phyloP scores from a whole-genome alignment of 2,329 filamentous ascomycete species.

The Calonectria pseudoturangicola region DNA sequence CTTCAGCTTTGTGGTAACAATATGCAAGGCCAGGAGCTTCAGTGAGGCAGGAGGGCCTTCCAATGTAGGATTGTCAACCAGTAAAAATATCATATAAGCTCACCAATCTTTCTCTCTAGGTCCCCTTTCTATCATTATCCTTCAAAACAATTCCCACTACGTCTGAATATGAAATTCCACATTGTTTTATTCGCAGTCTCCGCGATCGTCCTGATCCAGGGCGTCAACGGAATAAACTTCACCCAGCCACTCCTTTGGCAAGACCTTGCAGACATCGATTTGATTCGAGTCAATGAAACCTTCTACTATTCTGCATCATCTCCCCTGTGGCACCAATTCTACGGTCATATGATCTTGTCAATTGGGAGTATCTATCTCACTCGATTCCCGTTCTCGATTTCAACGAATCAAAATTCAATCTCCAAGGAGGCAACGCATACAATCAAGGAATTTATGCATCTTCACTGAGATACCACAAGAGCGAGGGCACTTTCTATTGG shows the following conservation, averaged over 20 bases:
- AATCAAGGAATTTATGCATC: constrained; percentile 74
- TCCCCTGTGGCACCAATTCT: constrained; percentile 74
- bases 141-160: too few relatives aligned
- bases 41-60: too few relatives aligned
- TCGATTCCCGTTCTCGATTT: constrained; percentile 63
- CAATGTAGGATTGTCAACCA: too few relatives aligned
- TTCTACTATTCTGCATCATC: constrained; percentile 74
- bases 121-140: too few relatives aligned
- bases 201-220: too few relatives aligned
- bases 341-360: constrained; percentile 72
- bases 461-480: constrained; percentile 39
- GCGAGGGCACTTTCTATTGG: constrained; percentile 44
- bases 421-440: constrained; percentile 62
- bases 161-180: too few relatives aligned
- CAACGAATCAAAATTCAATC: constrained; percentile 45
- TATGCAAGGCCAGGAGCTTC: too few relatives aligned
- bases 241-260: constrained; percentile 68
- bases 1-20: too few relatives aligned
- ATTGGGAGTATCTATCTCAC: constrained; percentile 68
- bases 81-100: too few relatives aligned
- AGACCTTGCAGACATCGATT: constrained; percentile 73
- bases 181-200: too few relatives aligned
- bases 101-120: too few relatives aligned
- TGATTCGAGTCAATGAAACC: constrained; percentile 68
- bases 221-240: too few relatives aligned